A percentile compares a stretch with the other conserved stretches of the same genome.
Evolutionary conservation across 2,329 filamentous ascomycete genomes (phyloP).

Genomic region (Fusarium metavorans): DNA sequence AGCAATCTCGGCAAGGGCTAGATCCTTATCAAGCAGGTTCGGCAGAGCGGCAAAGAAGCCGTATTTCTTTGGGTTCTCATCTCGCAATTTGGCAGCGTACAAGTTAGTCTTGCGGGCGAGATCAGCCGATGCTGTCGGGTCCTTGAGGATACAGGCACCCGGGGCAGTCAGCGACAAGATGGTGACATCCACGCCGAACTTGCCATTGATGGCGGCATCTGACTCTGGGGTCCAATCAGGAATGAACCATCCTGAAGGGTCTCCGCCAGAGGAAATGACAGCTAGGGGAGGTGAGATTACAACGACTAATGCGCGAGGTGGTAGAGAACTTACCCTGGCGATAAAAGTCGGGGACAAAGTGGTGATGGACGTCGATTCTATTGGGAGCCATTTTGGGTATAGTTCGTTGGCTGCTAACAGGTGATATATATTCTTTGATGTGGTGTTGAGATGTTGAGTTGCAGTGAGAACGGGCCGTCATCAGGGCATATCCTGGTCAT

Average conservation of each 20-base stretch:
- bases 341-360: background rate
- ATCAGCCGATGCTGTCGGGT: background rate
- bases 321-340: background rate
- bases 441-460: background rate
- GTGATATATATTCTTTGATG: background rate
- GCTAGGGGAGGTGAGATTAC: background rate
- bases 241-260: background rate
- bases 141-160: background rate
- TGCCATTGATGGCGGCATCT: background rate
- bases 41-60: background rate
- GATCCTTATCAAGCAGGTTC: background rate
- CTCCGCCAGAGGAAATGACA: background rate
- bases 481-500: background rate
- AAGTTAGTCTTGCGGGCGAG: background rate
- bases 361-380: background rate
- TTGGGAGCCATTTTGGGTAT: background rate
- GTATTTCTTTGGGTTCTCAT: background rate
- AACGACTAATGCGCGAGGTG: background rate
- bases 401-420: background rate
- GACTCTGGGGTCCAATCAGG: background rate
- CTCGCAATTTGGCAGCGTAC: background rate
- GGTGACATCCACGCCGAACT: background rate
- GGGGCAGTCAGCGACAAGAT: background rate
- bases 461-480: background rate
- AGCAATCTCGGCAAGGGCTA: background rate